Evolutionary conservation across 1,284 basidiomycete species (phyloP).

Genomic region (Puccinia hordei): DNA sequence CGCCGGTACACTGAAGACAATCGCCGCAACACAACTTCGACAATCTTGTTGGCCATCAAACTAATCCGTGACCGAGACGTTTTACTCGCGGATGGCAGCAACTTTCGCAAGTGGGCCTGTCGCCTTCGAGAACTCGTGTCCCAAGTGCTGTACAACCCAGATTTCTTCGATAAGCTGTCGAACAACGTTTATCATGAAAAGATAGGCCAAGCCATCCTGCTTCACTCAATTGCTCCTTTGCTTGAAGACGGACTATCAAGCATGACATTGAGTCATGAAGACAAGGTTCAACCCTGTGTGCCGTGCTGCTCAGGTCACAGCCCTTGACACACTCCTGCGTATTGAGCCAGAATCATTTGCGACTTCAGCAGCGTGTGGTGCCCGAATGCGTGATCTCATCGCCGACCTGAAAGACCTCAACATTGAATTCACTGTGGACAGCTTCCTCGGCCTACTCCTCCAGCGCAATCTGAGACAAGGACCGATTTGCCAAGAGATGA

Average conservation of each 20-base stretch:
- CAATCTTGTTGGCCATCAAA: background rate
- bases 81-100: background rate
- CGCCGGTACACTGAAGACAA: background rate
- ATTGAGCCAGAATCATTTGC: background rate
- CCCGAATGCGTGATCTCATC: background rate
- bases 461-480: background rate
- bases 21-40: background rate
- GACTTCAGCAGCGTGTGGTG: background rate
- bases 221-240: background rate
- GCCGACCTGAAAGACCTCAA: background rate
- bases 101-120: background rate
- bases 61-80: background rate
- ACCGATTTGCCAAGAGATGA: background rate
- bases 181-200: background rate
- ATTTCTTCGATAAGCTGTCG: background rate
- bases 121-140: background rate
- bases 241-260: background rate
- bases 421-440: background rate
- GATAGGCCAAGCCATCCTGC: background rate
- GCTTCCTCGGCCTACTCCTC: background rate
- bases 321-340: background rate
- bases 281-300: background rate
- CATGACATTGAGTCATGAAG: too few species aligned
- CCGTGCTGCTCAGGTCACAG: background rate
- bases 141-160: background rate